Evolutionary conservation across 2,329 filamentous ascomycete genomes (phyloP).

Genomic region (Cladorrhinum sp.): DNA sequence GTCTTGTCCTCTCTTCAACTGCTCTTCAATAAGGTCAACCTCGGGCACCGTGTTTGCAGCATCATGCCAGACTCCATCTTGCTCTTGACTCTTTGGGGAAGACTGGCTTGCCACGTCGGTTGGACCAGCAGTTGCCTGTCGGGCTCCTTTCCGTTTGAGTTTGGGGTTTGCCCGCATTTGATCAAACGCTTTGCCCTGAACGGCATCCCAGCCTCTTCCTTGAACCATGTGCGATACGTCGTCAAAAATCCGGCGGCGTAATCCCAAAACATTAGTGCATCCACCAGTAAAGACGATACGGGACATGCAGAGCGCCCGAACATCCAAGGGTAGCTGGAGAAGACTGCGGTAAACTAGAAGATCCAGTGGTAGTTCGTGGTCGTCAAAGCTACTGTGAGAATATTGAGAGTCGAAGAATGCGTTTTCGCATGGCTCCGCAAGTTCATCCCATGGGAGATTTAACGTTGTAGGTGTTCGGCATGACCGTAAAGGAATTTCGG

Average conservation of each 20-base stretch:
- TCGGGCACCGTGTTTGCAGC: conserved; percentile 48
- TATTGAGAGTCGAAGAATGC: conserved; percentile 64
- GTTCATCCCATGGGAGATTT: conserved; percentile 63
- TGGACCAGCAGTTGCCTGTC: conserved; percentile 26
- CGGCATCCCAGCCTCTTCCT: conserved; percentile 71
- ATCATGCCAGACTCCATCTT: conserved; percentile 37
- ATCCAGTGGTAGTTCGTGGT: conserved; percentile 79
- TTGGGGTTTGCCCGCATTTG: conserved; percentile 47
- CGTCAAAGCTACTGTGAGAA: conserved; percentile 64
- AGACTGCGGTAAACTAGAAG: conserved; percentile 73
- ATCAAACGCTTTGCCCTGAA: conserved; percentile 67
- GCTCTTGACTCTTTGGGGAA: conserved; percentile 26
- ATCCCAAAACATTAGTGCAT: conserved; percentile 71
- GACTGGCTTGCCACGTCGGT: conserved; percentile 13
- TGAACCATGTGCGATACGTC: conserved; percentile 69
- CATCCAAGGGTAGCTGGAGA: conserved; percentile 73
- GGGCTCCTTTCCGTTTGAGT: conserved; percentile 35
- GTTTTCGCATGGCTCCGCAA: conserved; percentile 73
- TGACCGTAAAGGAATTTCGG: conserved; percentile 47
- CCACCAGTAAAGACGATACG: conserved; percentile 85
- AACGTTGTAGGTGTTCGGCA: conserved; percentile 52
- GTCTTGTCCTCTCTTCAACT: conserved; percentile 47
- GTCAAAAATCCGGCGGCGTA: conserved; percentile 72
- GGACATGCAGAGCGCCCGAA: conserved; percentile 81
- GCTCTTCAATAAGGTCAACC: conserved; percentile 56